Base-by-base conservation (phyloP, 192 early-diverging fungal genomes). In the Linnemannia hyalina region DNA sequence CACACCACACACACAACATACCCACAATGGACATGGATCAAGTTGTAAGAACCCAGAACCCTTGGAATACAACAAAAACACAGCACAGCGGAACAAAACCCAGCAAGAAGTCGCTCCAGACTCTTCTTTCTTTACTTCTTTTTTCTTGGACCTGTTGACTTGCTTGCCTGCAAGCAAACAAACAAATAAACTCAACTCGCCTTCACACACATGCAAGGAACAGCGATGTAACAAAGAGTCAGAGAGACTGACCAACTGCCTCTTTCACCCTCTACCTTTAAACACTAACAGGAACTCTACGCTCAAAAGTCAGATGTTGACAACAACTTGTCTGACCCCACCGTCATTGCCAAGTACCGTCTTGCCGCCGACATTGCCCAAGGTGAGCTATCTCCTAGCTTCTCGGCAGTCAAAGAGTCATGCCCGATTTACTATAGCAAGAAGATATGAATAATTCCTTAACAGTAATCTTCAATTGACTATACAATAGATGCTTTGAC, bases 341-440 rank as follows among this genome's bases (percentile, higher is more conserved):
- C 80, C 40, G 93, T 94, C 76, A 84, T 96, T 73, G 93, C 92
- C 71, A 96, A 96, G 85, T 96, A 97, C 88, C 89, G 88, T 57
- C 88, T 90, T n/a, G 93, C 95, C 36, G 95, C 95, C 26, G 93
- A 95, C 75, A 93, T 97, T 83, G 93, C 92, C 49, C 95, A 96
- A 82, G 91, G 95, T 95, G 89, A 80, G 81, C 7, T 44, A 70
- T 41, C 36, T 26, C 38, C n/a, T 22, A n/a, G 11, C 8, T 9
- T 13, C 29, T 65, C 13, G 2, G 23, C 60, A 65, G 1, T 15
- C 26, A 60, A 20, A 7, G 57, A 60, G 10, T 6, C 22, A 26
- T 60, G 13, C 44, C 10, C 44, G 9, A 46, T 46, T 2, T 46
- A 29, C 9, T 29, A n/a, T 6, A 23, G 9, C n/a, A 60, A 29